Percentiles rank a stretch among this genome's conserved stretches.
These are phyloP conservation scores for Xylaria curta DNA, from an alignment of 495 filamentous ascomycete species.

Conservation along the genomic window DNA sequence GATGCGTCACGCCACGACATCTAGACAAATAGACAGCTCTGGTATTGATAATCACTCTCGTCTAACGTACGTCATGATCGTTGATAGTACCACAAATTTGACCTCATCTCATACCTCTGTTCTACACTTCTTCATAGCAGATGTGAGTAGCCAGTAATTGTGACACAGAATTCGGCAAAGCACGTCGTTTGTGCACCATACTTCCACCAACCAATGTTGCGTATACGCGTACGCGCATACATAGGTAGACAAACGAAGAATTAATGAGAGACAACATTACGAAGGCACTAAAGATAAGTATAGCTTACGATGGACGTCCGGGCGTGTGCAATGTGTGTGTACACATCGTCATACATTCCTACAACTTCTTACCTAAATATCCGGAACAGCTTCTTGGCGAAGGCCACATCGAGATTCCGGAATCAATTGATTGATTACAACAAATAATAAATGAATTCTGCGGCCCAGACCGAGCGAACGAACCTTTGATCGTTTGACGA, in stretches of 20 bases:
- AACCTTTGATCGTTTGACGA: background rate
- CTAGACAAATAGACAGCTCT: background rate
- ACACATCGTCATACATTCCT: background rate
- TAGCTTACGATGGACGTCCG: background rate
- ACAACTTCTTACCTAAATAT: background rate
- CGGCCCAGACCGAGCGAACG: background rate
- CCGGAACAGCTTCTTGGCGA: background rate
- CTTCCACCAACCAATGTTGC: background rate
- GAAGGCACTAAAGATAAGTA: too few relatives aligned
- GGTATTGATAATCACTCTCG: background rate
- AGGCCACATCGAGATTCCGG: slow-evolving; percentile 9
- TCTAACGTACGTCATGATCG: too few relatives aligned
- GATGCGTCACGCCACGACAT: background rate
- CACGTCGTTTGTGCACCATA: background rate
- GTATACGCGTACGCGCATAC: too few relatives aligned
- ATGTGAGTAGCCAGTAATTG: background rate
- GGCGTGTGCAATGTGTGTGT: background rate
- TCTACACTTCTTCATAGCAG: background rate
- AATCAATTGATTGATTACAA: background rate
- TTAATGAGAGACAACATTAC: background rate
- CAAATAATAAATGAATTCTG: too few relatives aligned
- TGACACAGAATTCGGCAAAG: too few relatives aligned
- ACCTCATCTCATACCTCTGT: too few relatives aligned
- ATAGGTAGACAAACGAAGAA: background rate
- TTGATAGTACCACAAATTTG: too few relatives aligned